phyloP scores from a whole-genome alignment of 1,284 basidiomycete genomes.

The Phylloboletellus chloephorus region DNA sequence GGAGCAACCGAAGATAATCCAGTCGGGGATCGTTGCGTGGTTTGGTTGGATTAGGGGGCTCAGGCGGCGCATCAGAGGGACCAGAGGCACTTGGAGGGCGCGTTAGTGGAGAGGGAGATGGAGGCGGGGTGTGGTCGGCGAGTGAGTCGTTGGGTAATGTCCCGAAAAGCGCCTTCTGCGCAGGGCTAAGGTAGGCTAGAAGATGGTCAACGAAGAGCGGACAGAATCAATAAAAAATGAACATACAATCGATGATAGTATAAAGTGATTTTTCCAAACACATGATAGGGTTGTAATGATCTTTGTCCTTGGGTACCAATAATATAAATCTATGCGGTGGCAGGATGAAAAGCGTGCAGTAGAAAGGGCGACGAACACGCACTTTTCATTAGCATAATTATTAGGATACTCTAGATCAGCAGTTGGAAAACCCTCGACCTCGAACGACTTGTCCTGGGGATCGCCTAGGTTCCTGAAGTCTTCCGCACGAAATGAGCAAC shows the following conservation, averaged over 20 bases:
- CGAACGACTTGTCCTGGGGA: constrained; percentile 52
- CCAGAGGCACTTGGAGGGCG: constrained; percentile 23
- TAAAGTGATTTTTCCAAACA: constrained; percentile 62
- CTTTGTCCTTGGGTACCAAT: constrained; percentile 68
- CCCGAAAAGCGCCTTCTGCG: constrained; percentile 60
- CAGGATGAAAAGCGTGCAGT: constrained; percentile 1
- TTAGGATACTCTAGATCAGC: constrained; percentile 72
- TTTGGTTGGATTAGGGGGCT: constrained; percentile 16
- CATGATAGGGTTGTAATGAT: constrained; percentile 75
- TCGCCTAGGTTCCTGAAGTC: constrained; percentile 63
- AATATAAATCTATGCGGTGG: constrained; percentile 52
- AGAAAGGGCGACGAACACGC: constrained; percentile 4
- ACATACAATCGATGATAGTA: constrained; percentile 62
- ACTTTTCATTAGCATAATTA: constrained; percentile 55
- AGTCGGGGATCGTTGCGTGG: constrained; percentile 17
- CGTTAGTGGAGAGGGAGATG: constrained; percentile 33
- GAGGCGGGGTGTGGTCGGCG: constrained; percentile 34
- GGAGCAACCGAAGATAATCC: constrained; percentile 53
- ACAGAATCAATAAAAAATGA: background rate
- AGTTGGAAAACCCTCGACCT: constrained; percentile 53
- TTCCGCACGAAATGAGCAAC: constrained; percentile 25
- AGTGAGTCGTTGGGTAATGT: constrained; percentile 50
- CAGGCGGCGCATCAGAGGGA: constrained; percentile 9
- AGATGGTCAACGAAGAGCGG: constrained; percentile 15
- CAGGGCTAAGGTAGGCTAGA: constrained; percentile 62